Evolutionary conservation across 2,329 filamentous ascomycete genomes (phyloP).

Genomic region (Penicillium olsonii): DNA sequence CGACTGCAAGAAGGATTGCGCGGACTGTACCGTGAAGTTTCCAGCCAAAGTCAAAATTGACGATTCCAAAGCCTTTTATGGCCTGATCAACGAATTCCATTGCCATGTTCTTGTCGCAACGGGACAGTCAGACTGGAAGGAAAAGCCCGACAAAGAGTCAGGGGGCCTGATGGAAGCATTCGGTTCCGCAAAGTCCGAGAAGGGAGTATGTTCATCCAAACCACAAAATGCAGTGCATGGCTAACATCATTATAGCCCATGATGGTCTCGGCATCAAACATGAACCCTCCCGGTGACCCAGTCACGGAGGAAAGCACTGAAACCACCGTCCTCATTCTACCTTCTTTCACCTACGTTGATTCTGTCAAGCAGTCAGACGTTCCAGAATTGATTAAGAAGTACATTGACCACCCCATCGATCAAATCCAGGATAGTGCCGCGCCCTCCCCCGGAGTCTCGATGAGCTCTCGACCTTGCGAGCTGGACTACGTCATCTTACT

Average conservation of each 20-base stretch:
- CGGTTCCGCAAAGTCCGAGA: conserved; percentile 57
- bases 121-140: conserved; percentile 40
- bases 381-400: conserved; percentile 65
- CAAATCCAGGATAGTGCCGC: conserved; percentile 54
- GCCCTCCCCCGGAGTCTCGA: conserved; percentile 34
- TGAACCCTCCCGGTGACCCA: conserved; percentile 21
- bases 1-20: conserved; percentile 39
- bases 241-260: conserved; percentile 25
- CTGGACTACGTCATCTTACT: conserved; percentile 83
- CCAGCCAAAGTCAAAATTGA: conserved; percentile 41
- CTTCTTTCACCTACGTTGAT: conserved; percentile 76
- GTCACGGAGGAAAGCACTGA: conserved; percentile 37
- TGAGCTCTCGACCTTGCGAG: conserved; percentile 63
- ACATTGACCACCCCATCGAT: conserved; percentile 64
- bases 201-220: conserved; percentile 59
- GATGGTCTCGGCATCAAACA: conserved; percentile 41
- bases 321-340: conserved; percentile 73
- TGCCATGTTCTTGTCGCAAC: conserved; percentile 42
- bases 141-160: conserved; percentile 35
- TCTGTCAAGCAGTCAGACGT: conserved; percentile 69
- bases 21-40: conserved; percentile 38
- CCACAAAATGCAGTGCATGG: background rate
- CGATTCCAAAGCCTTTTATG: conserved; percentile 32
- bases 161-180: conserved; percentile 56
- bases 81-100: conserved; percentile 38